Base-by-base conservation (phyloP, 1,284 basidiomycete species). In the Austropuccinia psidii region DNA sequence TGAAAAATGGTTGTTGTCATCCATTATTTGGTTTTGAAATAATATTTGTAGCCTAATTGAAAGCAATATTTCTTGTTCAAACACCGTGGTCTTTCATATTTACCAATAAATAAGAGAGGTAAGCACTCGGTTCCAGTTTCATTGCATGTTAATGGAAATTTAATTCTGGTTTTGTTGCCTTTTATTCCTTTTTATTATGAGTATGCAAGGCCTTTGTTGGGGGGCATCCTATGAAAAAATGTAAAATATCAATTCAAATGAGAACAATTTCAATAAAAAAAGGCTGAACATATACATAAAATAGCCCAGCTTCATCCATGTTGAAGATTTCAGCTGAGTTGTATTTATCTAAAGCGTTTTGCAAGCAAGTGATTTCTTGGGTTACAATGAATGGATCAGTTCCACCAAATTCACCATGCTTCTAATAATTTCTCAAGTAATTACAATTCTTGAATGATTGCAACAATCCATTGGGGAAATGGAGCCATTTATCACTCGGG, bases 161-260 rank as follows among this genome's bases (percentile, higher is more conserved):
- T 69, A 3, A 69, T 4, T 15, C 52, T 13, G 13, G 67, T 47
- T 33, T 69, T 69, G 11, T 43, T 29, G 31, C 41, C 29, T 37
- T 69, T 57, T 9, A 55, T 11, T 1, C 67, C 67, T 29, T 58
- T 29, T 0, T 8, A 15, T 49, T 60, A 11, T 9, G 45, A 24
- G 37, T 29, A 39, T 13, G 67, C 67, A 4, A 69, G 37, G 37
- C 54, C 54, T 29, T 24, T 58, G 37, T 69, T 54, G 21, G 67
- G 67, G 31, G 67, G 67, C 55, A 69, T 58, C 4, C 67, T 69
- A 31, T n/a, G 4, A 39, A 8, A n/a, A n/a, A n/a, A n/a, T n/a
- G n/a, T n/a, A n/a, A n/a, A n/a, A n/a, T n/a, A n/a, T n/a, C n/a
- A n/a, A n/a, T n/a, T n/a, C n/a, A n/a, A n/a, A n/a, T n/a, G n/a